phyloP scores from a whole-genome alignment of 768 basidiomycete genomes.

The Lactarius quietus region DNA sequence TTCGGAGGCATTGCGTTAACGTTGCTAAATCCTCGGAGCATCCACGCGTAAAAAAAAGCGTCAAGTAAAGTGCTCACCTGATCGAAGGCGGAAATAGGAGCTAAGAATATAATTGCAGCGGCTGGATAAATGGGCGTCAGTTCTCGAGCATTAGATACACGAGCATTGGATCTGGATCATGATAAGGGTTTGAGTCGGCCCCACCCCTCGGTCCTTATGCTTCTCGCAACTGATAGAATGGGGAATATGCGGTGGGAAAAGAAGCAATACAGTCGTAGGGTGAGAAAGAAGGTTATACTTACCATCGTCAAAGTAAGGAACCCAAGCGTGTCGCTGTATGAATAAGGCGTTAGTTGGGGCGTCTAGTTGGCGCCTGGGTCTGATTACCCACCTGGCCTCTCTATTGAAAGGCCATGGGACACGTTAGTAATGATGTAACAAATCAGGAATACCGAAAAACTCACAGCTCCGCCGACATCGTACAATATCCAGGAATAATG shows the following conservation, averaged over 20 bases:
- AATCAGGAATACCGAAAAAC: slow-evolving; percentile 31
- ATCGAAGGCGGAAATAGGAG: slow-evolving; percentile 84
- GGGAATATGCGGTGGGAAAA: slow-evolving; percentile 58
- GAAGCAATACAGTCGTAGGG: slow-evolving; percentile 46
- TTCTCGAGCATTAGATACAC: slow-evolving; percentile 4
- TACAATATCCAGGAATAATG: slow-evolving; percentile 75
- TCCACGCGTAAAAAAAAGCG: background rate
- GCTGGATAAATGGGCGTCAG: slow-evolving; percentile 40
- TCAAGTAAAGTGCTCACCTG: slow-evolving; percentile 48
- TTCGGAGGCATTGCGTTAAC: slow-evolving; percentile 30
- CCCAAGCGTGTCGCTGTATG: slow-evolving; percentile 70
- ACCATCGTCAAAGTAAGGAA: slow-evolving; percentile 79
- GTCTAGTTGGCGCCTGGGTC: background rate
- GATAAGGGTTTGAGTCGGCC: slow-evolving; percentile 4
- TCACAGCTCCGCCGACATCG: slow-evolving; percentile 79
- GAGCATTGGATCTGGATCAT: background rate
- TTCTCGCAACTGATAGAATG: background rate
- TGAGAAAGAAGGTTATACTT: slow-evolving; percentile 15
- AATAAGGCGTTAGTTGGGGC: background rate
- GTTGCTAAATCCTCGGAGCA: slow-evolving; percentile 36
- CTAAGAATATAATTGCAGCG: slow-evolving; percentile 82
- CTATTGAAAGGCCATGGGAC: slow-evolving; percentile 9
- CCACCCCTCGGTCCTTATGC: slow-evolving; percentile 1
- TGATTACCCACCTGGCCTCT: slow-evolving; percentile 25
- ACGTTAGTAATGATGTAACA: slow-evolving; percentile 15